Percentiles rank a stretch among this genome's conserved stretches.
Conservation (phyloP, 169 alveolate genomes). For the Plasmodium falciparum region DNA sequence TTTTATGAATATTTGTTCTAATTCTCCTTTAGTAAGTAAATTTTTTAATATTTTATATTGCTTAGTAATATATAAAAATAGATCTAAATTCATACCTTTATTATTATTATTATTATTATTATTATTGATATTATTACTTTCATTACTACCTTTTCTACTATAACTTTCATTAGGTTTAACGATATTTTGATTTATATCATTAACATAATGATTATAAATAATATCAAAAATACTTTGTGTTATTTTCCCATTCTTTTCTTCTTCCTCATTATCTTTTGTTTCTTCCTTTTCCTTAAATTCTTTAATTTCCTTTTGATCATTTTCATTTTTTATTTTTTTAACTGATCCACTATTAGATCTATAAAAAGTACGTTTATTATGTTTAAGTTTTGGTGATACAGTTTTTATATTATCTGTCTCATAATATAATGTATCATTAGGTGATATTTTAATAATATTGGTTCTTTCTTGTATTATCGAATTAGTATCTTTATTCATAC, state of each 20-base stretch:
- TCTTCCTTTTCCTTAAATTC: background rate
- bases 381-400: too few relatives aligned
- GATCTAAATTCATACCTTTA: slow-evolving; percentile 56
- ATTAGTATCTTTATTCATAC: too few relatives aligned
- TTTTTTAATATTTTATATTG: slow-evolving; percentile 61
- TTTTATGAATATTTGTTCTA: slow-evolving; percentile 63
- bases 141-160: background rate
- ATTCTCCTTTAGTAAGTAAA: slow-evolving; percentile 48
- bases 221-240: slow-evolving; percentile 39
- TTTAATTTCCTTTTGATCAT: too few relatives aligned
- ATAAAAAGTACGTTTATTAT: too few relatives aligned
- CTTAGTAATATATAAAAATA: slow-evolving; percentile 37
- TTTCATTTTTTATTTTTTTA: too few relatives aligned
- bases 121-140: background rate
- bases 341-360: too few relatives aligned
- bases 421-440: too few relatives aligned
- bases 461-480: too few relatives aligned
- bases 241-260: background rate
- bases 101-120: background rate
- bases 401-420: too few relatives aligned
- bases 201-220: slow-evolving; percentile 23
- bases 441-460: too few relatives aligned
- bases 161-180: background rate
- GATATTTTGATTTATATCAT: slow-evolving; percentile 1
- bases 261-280: background rate